These are phyloP conservation scores for Candida rishiriensis DNA, from an alignment of 805 yeast species.

Conservation along the genomic window DNA sequence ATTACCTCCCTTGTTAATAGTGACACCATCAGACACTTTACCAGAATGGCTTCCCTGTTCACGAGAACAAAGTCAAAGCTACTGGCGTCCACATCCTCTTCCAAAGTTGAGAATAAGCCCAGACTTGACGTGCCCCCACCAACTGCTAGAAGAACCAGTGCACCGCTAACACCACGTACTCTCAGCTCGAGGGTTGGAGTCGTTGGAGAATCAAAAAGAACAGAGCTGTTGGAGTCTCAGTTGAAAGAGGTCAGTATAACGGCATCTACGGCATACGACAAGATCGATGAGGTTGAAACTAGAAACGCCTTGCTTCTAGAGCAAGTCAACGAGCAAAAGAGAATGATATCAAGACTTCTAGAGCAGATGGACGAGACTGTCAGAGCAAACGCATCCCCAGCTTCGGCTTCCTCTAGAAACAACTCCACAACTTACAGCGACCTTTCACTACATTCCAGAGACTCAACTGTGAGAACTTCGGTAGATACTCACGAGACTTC, in stretches of 20 bases:
- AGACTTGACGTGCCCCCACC: not conserved
- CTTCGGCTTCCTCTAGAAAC: not conserved
- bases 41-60: conserved; percentile 1
- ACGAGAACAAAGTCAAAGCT: conserved; percentile 3
- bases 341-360: conserved; percentile 18
- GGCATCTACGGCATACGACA: conserved; percentile 25
- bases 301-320: conserved; percentile 21
- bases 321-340: conserved; percentile 25
- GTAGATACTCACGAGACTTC: not conserved
- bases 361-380: conserved; percentile 16
- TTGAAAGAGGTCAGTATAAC: conserved; percentile 21
- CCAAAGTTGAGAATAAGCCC: not conserved
- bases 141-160: not conserved
- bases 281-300: conserved; percentile 20
- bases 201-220: conserved; percentile 21
- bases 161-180: conserved; percentile 14
- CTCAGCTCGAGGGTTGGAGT: conserved; percentile 15
- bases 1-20: too few species aligned
- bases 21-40: not conserved
- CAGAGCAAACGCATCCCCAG: not conserved
- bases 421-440: not conserved
- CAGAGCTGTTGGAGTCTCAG: conserved; percentile 18
- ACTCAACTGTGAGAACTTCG: not conserved
- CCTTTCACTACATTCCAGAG: not conserved
- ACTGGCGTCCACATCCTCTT: not conserved